Percentiles rank a stretch among this genome's conserved stretches.
These are phyloP conservation scores for Terfezia boudieri DNA, from an alignment of 495 filamentous ascomycete species.

Conservation along the genomic window DNA sequence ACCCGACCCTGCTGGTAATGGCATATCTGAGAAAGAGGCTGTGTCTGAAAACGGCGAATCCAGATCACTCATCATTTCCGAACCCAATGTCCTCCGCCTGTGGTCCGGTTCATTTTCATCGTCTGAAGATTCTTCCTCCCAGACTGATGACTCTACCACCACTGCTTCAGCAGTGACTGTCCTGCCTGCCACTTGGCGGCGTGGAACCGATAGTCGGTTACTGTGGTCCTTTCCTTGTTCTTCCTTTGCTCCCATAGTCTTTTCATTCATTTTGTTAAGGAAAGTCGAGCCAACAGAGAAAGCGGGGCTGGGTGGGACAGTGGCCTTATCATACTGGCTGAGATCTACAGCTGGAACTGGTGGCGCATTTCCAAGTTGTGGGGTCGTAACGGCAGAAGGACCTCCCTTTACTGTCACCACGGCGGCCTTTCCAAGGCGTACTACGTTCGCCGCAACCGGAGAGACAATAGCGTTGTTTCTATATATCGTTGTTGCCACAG, in stretches of 20 bases:
- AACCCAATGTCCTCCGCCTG: constrained; percentile 10
- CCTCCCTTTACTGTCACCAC: constrained; percentile 64
- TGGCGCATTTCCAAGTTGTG: constrained; percentile 21
- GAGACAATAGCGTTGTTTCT: constrained; percentile 66
- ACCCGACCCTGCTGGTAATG: constrained; percentile 5
- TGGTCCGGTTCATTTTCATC: constrained; percentile 5
- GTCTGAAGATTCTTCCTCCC: constrained; percentile 10
- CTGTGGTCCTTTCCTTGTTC: not conserved
- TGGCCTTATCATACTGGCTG: constrained; percentile 23
- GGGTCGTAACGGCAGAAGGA: constrained; percentile 25
- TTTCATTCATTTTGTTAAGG: constrained; percentile 33
- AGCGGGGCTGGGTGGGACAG: constrained; percentile 26
- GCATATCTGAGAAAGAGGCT: constrained; percentile 3
- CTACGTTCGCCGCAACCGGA: constrained; percentile 61
- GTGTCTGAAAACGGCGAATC: constrained; percentile 17
- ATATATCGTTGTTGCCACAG: constrained; percentile 80
- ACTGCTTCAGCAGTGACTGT: constrained; percentile 15
- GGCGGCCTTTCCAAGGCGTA: constrained; percentile 61
- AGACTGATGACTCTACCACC: constrained; percentile 12
- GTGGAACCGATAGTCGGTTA: constrained; percentile 1
- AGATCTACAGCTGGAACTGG: constrained; percentile 34
- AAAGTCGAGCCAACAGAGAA: constrained; percentile 45
- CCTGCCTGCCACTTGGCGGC: constrained; percentile 4
- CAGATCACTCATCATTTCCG: constrained; percentile 17
- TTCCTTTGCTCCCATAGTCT: constrained; percentile 7